A percentile compares a stretch with the other conserved stretches of the same genome.
Evolutionary conservation across 2,329 filamentous ascomycete species (phyloP).

Genomic region (Fusarium camptoceras): DNA sequence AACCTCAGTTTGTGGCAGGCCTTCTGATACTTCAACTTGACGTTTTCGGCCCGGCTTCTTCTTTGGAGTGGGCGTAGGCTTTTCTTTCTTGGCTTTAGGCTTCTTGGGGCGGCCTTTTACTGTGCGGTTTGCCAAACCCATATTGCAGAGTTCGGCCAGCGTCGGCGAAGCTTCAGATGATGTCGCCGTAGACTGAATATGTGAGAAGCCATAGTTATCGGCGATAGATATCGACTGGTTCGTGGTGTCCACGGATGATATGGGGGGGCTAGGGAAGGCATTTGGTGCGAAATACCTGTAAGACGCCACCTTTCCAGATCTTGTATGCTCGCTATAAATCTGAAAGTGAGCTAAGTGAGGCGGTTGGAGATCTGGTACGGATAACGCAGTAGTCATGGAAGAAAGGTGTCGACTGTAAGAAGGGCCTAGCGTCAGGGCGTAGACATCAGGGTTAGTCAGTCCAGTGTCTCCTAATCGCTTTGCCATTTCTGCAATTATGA

Average conservation of each 20-base stretch:
- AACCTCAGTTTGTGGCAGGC: not conserved
- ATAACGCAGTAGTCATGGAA: constrained; percentile 52
- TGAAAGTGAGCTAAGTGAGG: constrained; percentile 50
- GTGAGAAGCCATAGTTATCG: constrained; percentile 37
- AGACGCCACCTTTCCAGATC: constrained; percentile 53
- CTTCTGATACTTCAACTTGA: not conserved
- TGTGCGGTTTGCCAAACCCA: constrained; percentile 39
- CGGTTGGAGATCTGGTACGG: constrained; percentile 50
- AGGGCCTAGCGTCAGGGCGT: constrained; percentile 52
- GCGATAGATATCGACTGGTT: not conserved
- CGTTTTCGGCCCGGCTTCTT: constrained; percentile 16
- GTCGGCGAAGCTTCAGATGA: constrained; percentile 20
- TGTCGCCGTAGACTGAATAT: constrained; percentile 5
- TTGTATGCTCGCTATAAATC: constrained; percentile 52
- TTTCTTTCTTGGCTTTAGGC: constrained; percentile 25
- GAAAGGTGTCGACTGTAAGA: constrained; percentile 55
- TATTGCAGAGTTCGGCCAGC: constrained; percentile 46
- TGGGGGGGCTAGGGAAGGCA: not conserved
- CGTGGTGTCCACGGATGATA: not conserved
- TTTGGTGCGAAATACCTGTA: constrained; percentile 49
- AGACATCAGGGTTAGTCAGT: constrained; percentile 54
- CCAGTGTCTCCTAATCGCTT: constrained; percentile 46
- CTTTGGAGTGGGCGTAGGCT: constrained; percentile 2
- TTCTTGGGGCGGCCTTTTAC: constrained; percentile 45
- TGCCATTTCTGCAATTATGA: constrained; percentile 49